These are phyloP conservation scores for Clausena lansium DNA, from an alignment of 345 rosid genomes.

Conservation along the genomic window DNA sequence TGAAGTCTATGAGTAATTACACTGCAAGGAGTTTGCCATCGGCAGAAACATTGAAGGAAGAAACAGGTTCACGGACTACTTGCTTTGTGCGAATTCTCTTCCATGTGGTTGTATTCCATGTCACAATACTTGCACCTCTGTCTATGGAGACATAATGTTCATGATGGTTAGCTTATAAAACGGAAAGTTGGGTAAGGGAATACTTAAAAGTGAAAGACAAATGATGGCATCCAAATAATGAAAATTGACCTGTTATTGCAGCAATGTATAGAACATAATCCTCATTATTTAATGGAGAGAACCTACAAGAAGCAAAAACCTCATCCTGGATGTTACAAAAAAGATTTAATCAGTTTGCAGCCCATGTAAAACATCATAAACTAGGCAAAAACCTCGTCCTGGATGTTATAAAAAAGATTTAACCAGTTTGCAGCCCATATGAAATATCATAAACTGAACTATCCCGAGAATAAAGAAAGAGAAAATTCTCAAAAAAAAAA, in stretches of 20 bases:
- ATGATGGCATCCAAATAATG: background rate
- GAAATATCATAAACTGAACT: constrained; percentile 8
- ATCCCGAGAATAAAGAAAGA: background rate
- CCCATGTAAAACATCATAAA: constrained; percentile 7
- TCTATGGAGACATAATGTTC: constrained; percentile 30
- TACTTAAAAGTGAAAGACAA: background rate
- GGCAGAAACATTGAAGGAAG: constrained; percentile 75
- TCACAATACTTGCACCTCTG: constrained; percentile 63
- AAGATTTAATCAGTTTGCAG: constrained; percentile 17
- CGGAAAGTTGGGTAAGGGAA: background rate
- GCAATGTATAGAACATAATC: constrained; percentile 57
- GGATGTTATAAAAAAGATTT: constrained; percentile 13
- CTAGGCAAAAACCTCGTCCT: constrained; percentile 75
- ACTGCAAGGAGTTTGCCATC: constrained; percentile 81
- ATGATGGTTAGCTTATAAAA: constrained; percentile 7
- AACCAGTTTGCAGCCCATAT: constrained; percentile 16
- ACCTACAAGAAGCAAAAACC: constrained; percentile 75
- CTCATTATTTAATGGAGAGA: constrained; percentile 48
- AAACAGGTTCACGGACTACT: constrained; percentile 48
- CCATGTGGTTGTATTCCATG: constrained; percentile 74
- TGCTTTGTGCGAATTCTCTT: constrained; percentile 53
- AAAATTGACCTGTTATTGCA: constrained; percentile 66
- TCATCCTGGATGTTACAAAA: constrained; percentile 57
- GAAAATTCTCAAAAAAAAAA: background rate
- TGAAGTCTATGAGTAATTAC: constrained; percentile 32